Evolutionary conservation across 345 rosid genomes (phyloP).

Genomic region (Trapa bicornis): DNA sequence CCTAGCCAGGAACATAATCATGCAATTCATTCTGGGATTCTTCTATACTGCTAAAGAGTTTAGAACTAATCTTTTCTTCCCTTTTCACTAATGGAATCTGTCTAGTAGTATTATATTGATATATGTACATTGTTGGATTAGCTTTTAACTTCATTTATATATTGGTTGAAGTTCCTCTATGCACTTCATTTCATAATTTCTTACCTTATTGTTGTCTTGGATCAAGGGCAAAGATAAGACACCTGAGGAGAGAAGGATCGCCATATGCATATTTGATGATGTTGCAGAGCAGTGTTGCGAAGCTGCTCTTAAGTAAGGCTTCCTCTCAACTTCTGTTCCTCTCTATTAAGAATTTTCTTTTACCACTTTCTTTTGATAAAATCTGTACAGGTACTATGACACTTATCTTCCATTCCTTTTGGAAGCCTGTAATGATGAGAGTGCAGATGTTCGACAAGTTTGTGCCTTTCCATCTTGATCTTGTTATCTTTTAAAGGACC

Average conservation of each 20-base stretch:
- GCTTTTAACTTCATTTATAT: no score
- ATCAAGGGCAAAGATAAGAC: constrained; percentile 94
- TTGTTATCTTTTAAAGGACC: constrained; percentile 6
- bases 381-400: constrained; percentile 67
- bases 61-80: no score
- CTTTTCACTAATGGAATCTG: no score
- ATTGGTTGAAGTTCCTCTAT: not conserved
- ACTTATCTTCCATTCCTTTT: constrained; percentile 89
- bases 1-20: no score
- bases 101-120: no score
- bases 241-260: constrained; percentile 97
- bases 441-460: constrained; percentile 97
- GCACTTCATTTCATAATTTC: not conserved
- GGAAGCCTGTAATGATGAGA: constrained; percentile 97
- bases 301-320: constrained; percentile 74
- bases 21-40: no score
- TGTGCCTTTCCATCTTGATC: constrained; percentile 2
- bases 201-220: not conserved
- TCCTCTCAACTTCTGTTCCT: not conserved
- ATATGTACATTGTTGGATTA: no score
- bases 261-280: constrained; percentile 98
- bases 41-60: no score
- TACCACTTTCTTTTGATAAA: constrained; percentile 6
- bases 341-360: constrained; percentile 8
- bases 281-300: constrained; percentile 98